Percentiles rank a stretch among this genome's conserved stretches.
Conservation (phyloP, 2,329 filamentous ascomycete genomes). For the Ascochyta viciae-villosae region DNA sequence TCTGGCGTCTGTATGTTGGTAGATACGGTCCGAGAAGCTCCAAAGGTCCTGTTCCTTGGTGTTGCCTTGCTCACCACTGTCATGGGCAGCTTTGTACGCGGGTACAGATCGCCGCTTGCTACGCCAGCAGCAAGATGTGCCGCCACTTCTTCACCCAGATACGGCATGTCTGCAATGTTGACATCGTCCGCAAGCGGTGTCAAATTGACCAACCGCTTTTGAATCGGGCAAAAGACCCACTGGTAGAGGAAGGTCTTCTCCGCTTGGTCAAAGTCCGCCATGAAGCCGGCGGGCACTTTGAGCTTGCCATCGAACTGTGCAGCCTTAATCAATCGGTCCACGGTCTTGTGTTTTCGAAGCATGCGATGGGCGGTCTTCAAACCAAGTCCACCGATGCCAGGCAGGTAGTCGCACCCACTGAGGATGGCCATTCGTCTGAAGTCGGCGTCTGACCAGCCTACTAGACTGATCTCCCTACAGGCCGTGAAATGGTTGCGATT, state of each 20-base stretch:
- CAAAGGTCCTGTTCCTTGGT: slow-evolving; percentile 44
- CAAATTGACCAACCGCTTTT: slow-evolving; percentile 75
- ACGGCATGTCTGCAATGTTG: slow-evolving; percentile 75
- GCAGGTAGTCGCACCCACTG: slow-evolving; percentile 95
- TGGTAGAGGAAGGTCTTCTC: slow-evolving; percentile 94
- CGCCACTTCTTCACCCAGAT: slow-evolving; percentile 78
- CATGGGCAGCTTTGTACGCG: slow-evolving; percentile 80
- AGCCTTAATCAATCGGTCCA: slow-evolving; percentile 82
- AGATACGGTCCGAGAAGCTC: slow-evolving; percentile 45
- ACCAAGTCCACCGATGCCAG: slow-evolving; percentile 82
- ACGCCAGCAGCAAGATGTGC: slow-evolving; percentile 74
- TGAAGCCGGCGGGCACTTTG: slow-evolving; percentile 79
- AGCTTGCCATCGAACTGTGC: slow-evolving; percentile 89
- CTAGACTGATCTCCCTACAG: slow-evolving; percentile 84
- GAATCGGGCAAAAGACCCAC: slow-evolving; percentile 86
- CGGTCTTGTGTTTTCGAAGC: slow-evolving; percentile 86
- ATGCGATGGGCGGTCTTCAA: slow-evolving; percentile 92
- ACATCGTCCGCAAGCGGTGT: slow-evolving; percentile 70
- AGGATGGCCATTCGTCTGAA: slow-evolving; percentile 96
- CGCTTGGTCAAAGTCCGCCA: slow-evolving; percentile 81
- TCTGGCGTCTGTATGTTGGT: slow-evolving; percentile 52
- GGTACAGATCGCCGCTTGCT: slow-evolving; percentile 82
- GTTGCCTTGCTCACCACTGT: slow-evolving; percentile 41
- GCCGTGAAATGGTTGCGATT: slow-evolving; percentile 87
- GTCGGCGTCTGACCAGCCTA: slow-evolving; percentile 89